A percentile compares a stretch with the other conserved stretches of the same genome.
Conservation (phyloP, 139 green algal species). For the Yamagishiella unicocca region DNA sequence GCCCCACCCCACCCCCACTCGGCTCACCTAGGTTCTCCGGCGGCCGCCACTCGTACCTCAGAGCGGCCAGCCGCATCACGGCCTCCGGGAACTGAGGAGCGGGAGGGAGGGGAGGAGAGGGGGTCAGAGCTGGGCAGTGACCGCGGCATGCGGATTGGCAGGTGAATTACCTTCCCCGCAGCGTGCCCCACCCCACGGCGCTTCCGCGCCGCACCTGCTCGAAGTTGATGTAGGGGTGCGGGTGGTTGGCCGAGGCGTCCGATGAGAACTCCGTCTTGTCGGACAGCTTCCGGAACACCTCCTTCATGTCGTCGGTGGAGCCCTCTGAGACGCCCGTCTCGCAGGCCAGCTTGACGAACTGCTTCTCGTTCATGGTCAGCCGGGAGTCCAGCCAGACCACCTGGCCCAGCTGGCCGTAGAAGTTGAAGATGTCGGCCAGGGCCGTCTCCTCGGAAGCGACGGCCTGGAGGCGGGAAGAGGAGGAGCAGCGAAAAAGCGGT, state of each 20-base stretch:
- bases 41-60: constrained; percentile 53
- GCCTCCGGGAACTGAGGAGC: constrained; percentile 40
- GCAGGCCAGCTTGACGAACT: constrained; percentile 38
- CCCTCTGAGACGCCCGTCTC: constrained; percentile 12
- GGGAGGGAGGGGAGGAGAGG: too few relatives aligned
- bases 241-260: constrained; percentile 16
- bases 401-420: constrained; percentile 43
- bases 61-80: constrained; percentile 36
- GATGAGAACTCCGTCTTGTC: constrained; percentile 39
- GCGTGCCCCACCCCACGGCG: too few relatives aligned
- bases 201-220: constrained; percentile 26
- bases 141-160: too few relatives aligned
- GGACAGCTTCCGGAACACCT: constrained; percentile 29
- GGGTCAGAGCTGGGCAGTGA: too few relatives aligned
- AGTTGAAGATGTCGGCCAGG: constrained; percentile 46
- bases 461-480: not conserved
- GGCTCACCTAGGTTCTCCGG: constrained; percentile 47
- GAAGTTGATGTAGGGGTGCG: constrained; percentile 32
- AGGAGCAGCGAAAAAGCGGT: too few relatives aligned
- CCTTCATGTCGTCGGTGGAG: not conserved
- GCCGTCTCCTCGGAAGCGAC: constrained; percentile 13
- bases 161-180: too few relatives aligned
- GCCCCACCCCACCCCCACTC: too few relatives aligned
- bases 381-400: constrained; percentile 31
- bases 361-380: constrained; percentile 42